phyloP scores from a whole-genome alignment of 163 green algal genomes.

The Chloromonas sp. region DNA sequence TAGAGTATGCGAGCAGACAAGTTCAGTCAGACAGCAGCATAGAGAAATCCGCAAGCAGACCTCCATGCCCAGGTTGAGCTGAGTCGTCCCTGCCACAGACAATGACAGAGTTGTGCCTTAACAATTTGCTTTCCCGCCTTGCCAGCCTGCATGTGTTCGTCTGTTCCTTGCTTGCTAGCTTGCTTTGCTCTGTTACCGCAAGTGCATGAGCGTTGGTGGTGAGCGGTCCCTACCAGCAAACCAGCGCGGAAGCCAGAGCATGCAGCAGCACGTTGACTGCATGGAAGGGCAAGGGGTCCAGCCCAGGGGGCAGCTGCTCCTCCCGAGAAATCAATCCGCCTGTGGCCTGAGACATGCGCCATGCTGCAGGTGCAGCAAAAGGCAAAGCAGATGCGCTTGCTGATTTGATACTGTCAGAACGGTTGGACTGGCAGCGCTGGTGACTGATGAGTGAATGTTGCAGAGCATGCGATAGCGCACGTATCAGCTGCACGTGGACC shows the following conservation, averaged over 20 bases:
- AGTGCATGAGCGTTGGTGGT: not conserved
- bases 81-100: not conserved
- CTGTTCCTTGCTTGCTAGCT: not conserved
- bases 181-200: not conserved
- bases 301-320: not conserved
- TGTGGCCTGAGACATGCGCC: not conserved
- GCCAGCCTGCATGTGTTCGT: not conserved
- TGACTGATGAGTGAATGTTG: too few relatives aligned
- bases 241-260: conserved; percentile 23
- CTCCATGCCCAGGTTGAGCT: too few relatives aligned
- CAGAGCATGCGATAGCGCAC: too few relatives aligned
- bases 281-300: conserved; percentile 59
- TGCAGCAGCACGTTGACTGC: conserved; percentile 49
- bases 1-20: too few relatives aligned
- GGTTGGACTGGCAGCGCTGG: too few relatives aligned
- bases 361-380: not conserved
- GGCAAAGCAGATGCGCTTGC: too few relatives aligned
- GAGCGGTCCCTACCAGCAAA: not conserved
- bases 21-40: too few relatives aligned
- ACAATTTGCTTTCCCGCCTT: not conserved
- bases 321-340: not conserved
- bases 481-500: too few relatives aligned
- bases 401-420: too few relatives aligned
- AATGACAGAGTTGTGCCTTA: not conserved
- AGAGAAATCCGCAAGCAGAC: too few relatives aligned